These are phyloP conservation scores for Populus pruinosa DNA, from an alignment of 345 rosid species.

Conservation along the genomic window DNA sequence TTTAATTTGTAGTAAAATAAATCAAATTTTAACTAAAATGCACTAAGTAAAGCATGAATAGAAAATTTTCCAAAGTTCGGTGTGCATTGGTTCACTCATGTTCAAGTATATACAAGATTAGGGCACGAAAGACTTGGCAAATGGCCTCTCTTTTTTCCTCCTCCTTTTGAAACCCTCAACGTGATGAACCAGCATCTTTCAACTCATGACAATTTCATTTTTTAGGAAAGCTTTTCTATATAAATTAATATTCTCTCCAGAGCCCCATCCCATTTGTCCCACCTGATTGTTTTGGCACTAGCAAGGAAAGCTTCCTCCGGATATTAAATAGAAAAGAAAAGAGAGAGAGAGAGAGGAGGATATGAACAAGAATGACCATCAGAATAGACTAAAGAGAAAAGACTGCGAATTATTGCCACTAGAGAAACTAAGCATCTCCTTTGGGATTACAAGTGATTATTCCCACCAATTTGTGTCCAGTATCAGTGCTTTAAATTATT, in stretches of 20 bases:
- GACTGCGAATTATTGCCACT: slow-evolving; percentile 23
- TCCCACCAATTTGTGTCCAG: slow-evolving; percentile 14
- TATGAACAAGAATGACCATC: no score
- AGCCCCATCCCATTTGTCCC: background rate
- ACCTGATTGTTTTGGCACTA: background rate
- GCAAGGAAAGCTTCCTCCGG: background rate
- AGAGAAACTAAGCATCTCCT: slow-evolving; percentile 17
- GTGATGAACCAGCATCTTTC: background rate
- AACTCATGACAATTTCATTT: background rate
- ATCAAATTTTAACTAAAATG: no score
- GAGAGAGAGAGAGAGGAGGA: no score
- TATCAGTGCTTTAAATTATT: background rate
- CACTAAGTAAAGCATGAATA: no score
- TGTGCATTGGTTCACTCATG: background rate
- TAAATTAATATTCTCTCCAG: background rate
- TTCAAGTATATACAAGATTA: background rate
- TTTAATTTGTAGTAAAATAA: no score
- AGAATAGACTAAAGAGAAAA: background rate
- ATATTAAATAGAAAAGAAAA: no score
- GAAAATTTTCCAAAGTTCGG: background rate
- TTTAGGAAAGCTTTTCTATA: background rate
- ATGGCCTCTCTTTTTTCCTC: background rate
- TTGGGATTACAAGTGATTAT: background rate
- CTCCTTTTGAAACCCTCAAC: background rate
- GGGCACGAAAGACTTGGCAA: background rate